Evolutionary conservation across 2,329 filamentous ascomycete genomes (phyloP).

Genomic region (Aureobasidium mangrovei): DNA sequence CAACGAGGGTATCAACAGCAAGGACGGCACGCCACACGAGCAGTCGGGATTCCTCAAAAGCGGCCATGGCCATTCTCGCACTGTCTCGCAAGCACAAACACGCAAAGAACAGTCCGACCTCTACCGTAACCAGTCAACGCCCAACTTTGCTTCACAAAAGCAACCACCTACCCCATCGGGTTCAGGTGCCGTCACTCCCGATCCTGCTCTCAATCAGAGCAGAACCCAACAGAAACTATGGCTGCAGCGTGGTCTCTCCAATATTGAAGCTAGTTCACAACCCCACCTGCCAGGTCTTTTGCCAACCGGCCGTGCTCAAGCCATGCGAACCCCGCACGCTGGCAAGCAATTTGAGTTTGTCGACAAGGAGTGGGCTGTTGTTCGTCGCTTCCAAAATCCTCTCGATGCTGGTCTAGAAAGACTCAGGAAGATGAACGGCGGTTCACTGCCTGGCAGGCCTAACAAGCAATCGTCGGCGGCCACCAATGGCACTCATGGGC

Average conservation of each 20-base stretch:
- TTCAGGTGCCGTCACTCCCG: constrained; percentile 15
- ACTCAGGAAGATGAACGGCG: constrained; percentile 26
- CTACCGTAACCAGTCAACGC: constrained; percentile 16
- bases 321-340: constrained; percentile 45
- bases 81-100: constrained; percentile 9
- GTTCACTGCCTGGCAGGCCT: constrained; percentile 18
- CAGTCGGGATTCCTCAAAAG: constrained; percentile 16
- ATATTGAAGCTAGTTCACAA: constrained; percentile 50
- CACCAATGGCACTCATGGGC: constrained; percentile 23
- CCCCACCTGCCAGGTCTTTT: constrained; percentile 37
- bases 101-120: constrained; percentile 11
- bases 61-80: constrained; percentile 11
- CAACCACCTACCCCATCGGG: constrained; percentile 25
- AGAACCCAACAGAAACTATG: constrained; percentile 69
- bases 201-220: constrained; percentile 35
- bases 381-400: constrained; percentile 63
- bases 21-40: constrained; percentile 29
- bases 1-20: constrained; percentile 25
- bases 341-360: constrained; percentile 54
- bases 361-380: constrained; percentile 64
- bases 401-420: constrained; percentile 54
- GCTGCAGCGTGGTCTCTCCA: constrained; percentile 63
- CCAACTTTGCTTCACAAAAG: constrained; percentile 14
- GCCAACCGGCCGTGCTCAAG: constrained; percentile 28
- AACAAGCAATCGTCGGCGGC: constrained; percentile 28